phyloP scores from a whole-genome alignment of 192 early-diverging fungal species.

The Mortierella claussenii region DNA sequence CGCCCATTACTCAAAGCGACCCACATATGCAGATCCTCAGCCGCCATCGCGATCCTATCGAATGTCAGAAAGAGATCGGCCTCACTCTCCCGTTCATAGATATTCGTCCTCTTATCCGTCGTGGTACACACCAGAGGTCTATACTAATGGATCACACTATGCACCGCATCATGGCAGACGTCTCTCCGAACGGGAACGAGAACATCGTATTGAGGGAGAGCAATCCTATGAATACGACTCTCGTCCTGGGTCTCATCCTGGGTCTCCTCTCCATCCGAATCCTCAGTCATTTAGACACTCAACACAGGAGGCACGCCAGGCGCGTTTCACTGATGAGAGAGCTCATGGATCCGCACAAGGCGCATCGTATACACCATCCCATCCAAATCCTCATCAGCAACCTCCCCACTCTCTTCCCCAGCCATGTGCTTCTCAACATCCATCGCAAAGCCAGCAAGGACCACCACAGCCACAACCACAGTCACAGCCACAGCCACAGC shows the following conservation, averaged over 20 bases:
- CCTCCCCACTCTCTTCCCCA: slow-evolving; percentile 1
- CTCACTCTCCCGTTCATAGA: background rate
- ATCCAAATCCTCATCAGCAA: slow-evolving; percentile 7
- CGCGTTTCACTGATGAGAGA: background rate
- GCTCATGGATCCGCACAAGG: too few relatives aligned
- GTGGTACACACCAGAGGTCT: slow-evolving; percentile 46
- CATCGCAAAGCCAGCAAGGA: background rate
- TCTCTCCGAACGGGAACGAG: slow-evolving; percentile 8
- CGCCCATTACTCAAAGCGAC: slow-evolving; percentile 14
- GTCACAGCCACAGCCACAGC: slow-evolving; percentile 2
- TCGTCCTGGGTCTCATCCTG: slow-evolving; percentile 3
- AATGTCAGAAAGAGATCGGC: background rate
- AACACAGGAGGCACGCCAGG: background rate
- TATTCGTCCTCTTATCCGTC: slow-evolving; percentile 36
- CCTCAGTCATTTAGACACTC: background rate
- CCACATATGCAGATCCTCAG: background rate
- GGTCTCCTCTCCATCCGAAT: background rate
- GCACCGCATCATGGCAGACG: slow-evolving; percentile 5
- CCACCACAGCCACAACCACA: background rate
- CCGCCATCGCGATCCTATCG: background rate
- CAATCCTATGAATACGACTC: slow-evolving; percentile 5
- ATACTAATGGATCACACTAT: slow-evolving; percentile 11
- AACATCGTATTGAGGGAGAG: background rate
- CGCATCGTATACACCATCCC: background rate
- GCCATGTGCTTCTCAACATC: too few relatives aligned